phyloP scores from a whole-genome alignment of 2,329 filamentous ascomycete genomes.

The Penicillium sp. region DNA sequence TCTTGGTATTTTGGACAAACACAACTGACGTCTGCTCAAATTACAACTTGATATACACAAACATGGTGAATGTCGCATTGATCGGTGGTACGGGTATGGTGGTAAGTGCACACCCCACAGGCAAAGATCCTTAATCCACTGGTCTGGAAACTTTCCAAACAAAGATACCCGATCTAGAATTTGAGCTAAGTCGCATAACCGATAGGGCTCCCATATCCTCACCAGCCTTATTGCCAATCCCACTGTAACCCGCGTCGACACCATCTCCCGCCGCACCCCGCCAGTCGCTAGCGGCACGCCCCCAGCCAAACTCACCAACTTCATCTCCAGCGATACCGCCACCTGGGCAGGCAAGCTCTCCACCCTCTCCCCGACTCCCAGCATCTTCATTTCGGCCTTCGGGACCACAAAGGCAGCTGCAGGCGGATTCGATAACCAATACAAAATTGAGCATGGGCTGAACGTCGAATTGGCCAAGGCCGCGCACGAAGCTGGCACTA shows the following conservation, averaged over 20 bases:
- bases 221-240: conserved; percentile 45
- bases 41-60: neutral
- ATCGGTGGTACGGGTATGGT: conserved; percentile 51
- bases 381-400: conserved; percentile 71
- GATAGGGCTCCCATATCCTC: conserved; percentile 72
- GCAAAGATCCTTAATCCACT: neutral
- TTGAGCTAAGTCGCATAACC: conserved; percentile 30
- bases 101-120: conserved; percentile 35
- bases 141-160: neutral
- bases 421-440: conserved; percentile 74
- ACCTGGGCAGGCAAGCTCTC: conserved; percentile 65
- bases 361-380: conserved; percentile 55
- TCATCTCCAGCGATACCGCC: conserved; percentile 64
- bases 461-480: conserved; percentile 75
- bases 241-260: conserved; percentile 42
- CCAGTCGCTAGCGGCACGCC: conserved; percentile 46
- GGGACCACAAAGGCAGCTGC: conserved; percentile 76
- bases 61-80: conserved; percentile 47
- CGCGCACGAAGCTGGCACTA: conserved; percentile 68
- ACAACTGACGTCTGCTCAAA: too few relatives aligned
- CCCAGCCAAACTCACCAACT: conserved; percentile 61
- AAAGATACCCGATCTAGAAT: conserved; percentile 1
- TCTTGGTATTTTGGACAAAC: neutral
- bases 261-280: conserved; percentile 47
- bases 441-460: conserved; percentile 83